Evolutionary conservation across 352 stramenopile genomes (phyloP).

Genomic region (Globisporangium echinulatum): DNA sequence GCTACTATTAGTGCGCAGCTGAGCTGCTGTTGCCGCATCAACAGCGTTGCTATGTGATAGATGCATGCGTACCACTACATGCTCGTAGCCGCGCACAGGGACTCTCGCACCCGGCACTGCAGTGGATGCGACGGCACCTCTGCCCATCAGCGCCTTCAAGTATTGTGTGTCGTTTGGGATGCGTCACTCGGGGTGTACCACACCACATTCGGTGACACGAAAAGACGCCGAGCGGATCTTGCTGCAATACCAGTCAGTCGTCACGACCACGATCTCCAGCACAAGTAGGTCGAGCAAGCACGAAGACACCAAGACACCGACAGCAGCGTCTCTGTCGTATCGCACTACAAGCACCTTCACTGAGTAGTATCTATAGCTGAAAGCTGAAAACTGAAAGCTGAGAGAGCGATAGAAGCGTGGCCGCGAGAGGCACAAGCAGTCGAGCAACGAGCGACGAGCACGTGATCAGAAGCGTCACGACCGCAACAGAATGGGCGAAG

Average conservation of each 20-base stretch:
- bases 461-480: not conserved
- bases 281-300: too few species aligned
- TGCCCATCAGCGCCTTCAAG: constrained; percentile 4
- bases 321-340: not conserved
- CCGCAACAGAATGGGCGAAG: constrained; percentile 45
- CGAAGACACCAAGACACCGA: not conserved
- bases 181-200: not conserved
- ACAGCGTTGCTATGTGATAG: not conserved
- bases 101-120: not conserved
- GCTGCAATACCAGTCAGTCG: not conserved
- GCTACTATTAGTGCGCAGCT: too few species aligned
- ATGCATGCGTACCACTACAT: constrained; percentile 7
- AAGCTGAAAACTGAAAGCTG: not conserved
- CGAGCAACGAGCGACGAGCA: not conserved
- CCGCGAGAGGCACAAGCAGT: not conserved
- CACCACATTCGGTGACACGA: not conserved
- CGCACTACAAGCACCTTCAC: too few species aligned
- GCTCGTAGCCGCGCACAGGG: constrained; percentile 2
- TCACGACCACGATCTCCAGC: too few species aligned
- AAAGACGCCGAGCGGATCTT: constrained; percentile 5
- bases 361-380: too few species aligned
- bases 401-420: not conserved
- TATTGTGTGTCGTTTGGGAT: not conserved
- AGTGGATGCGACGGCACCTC: not conserved
- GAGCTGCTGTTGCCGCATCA: not conserved